A percentile compares a stretch with the other conserved stretches of the same genome.
Conservation (phyloP, 2,329 filamentous ascomycete species). For the Aspergillus transmontanensis region DNA sequence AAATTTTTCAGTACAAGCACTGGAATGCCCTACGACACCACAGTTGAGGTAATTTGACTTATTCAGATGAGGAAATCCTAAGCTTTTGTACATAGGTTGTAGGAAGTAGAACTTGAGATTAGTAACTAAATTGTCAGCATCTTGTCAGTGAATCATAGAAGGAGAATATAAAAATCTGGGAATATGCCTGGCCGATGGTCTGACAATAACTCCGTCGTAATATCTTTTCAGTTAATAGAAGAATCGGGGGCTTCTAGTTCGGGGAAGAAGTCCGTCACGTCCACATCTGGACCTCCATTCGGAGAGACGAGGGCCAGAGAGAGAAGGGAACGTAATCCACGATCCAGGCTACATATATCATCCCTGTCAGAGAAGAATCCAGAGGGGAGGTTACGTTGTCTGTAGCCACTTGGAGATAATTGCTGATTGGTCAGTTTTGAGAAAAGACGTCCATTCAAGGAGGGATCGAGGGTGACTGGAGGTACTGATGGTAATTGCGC, state of each 20-base stretch:
- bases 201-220: slow-evolving; percentile 42
- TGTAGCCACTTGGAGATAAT: no score
- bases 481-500: no score
- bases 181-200: slow-evolving; percentile 42
- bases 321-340: no score
- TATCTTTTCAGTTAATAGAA: slow-evolving; percentile 38
- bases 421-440: no score
- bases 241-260: slow-evolving; percentile 28
- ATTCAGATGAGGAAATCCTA: slow-evolving; percentile 43
- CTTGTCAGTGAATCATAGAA: neutral
- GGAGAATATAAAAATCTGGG: slow-evolving; percentile 32
- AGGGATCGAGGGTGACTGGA: slow-evolving; percentile 13
- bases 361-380: no score
- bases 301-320: no score
- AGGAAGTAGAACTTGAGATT: slow-evolving; percentile 42
- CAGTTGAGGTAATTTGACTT: slow-evolving; percentile 36
- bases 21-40: slow-evolving; percentile 30
- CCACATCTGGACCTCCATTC: no score
- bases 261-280: slow-evolving; percentile 37
- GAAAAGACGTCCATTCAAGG: neutral
- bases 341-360: no score
- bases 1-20: no score
- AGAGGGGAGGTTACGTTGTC: no score
- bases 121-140: slow-evolving; percentile 22
- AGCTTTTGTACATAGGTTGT: slow-evolving; percentile 34